phyloP scores from a whole-genome alignment of 2,329 filamentous ascomycete genomes.

The Fusarium aywerte region DNA sequence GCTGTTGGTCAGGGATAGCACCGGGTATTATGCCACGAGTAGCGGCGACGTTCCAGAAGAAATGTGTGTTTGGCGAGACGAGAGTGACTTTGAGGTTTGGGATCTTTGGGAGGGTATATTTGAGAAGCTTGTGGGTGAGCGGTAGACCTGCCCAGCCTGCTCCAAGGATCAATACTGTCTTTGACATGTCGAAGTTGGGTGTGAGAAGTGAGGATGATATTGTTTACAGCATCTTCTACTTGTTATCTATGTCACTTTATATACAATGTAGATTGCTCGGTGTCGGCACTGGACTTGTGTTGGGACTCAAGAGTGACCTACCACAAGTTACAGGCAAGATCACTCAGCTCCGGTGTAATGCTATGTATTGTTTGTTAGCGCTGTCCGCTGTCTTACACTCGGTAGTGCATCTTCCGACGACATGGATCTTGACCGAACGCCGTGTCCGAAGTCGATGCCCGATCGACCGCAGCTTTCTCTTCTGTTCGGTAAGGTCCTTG shows the following conservation, averaged over 20 bases:
- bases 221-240: background rate
- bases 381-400: background rate
- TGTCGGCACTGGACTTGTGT: slow-evolving; percentile 3
- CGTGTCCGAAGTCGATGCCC: slow-evolving; percentile 44
- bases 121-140: slow-evolving; percentile 62
- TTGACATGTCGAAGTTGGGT: slow-evolving; percentile 51
- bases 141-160: slow-evolving; percentile 63
- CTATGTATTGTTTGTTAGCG: slow-evolving; percentile 25
- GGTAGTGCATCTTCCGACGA: slow-evolving; percentile 8
- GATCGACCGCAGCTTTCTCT: slow-evolving; percentile 12
- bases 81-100: slow-evolving; percentile 61
- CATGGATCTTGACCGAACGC: slow-evolving; percentile 45
- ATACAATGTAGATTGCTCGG: background rate
- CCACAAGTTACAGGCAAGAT: background rate
- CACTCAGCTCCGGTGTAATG: rapidly evolving
- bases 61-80: slow-evolving; percentile 64
- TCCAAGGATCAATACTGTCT: slow-evolving; percentile 64
- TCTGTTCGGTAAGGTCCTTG: background rate
- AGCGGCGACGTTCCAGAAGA: slow-evolving; percentile 67
- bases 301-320: background rate
- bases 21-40: slow-evolving; percentile 65
- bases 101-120: slow-evolving; percentile 57
- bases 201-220: too few species aligned
- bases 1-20: slow-evolving; percentile 57
- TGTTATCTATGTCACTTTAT: background rate